These are phyloP conservation scores for Vachellia pachyceras DNA, from an alignment of 306 rosid species.

Conservation along the genomic window DNA sequence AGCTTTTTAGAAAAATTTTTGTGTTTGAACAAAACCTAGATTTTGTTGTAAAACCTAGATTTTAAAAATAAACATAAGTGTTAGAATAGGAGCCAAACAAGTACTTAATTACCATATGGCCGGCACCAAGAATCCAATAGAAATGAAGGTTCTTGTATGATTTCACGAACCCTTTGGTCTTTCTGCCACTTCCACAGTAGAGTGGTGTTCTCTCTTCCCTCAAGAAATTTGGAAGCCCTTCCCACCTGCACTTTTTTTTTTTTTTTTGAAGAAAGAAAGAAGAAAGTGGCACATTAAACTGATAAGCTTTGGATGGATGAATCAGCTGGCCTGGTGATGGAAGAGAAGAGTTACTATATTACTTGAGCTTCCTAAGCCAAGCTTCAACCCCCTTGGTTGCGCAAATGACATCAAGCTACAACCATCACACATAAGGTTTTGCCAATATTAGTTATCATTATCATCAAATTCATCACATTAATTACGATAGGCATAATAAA, in stretches of 20 bases:
- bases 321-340: not conserved
- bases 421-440: conserved; percentile 9
- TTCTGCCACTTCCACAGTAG: conserved; percentile 52
- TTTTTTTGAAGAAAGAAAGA: not conserved
- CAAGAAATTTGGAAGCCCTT: conserved; percentile 64
- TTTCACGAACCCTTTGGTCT: conserved; percentile 66
- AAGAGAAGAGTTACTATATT: not conserved
- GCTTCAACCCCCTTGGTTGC: conserved; percentile 67
- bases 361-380: conserved; percentile 69
- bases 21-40: too few species aligned
- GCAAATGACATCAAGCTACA: conserved; percentile 60
- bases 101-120: conserved; percentile 93
- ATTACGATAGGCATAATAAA: too few species aligned
- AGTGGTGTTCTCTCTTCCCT: conserved; percentile 58
- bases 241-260: conserved; percentile 67
- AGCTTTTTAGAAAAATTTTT: too few species aligned
- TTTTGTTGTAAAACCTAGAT: too few species aligned
- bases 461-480: not conserved
- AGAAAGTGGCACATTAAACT: not conserved
- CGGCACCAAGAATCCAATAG: conserved; percentile 95
- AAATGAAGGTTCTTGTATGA: conserved; percentile 72
- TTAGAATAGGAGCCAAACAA: too few species aligned
- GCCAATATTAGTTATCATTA: not conserved
- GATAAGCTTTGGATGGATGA: not conserved
- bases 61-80: too few species aligned